Conservation (phyloP, 2,329 filamentous ascomycete species). For the Botryosphaeria dothidea region DNA sequence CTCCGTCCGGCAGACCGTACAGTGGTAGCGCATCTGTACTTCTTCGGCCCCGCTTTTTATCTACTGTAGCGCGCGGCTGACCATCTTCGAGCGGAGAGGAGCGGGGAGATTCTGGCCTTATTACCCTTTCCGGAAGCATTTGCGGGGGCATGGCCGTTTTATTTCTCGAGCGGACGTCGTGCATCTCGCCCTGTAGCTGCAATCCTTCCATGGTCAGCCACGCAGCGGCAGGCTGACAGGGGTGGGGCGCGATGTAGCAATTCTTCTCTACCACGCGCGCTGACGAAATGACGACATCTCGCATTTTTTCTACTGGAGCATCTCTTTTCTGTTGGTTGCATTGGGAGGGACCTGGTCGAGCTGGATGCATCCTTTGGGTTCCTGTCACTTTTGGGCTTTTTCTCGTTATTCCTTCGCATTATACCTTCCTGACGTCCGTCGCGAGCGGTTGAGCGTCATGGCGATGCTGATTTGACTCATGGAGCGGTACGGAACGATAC, state of each 20-base stretch:
- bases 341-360: not conserved
- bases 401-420: not conserved
- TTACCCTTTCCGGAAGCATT: not conserved
- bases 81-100: not conserved
- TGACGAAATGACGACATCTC: conserved; percentile 2
- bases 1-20: not conserved
- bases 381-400: not conserved
- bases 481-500: not conserved
- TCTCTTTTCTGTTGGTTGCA: not conserved
- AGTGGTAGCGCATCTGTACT: not conserved
- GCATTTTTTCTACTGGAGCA: not conserved
- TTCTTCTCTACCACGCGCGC: not conserved
- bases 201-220: not conserved
- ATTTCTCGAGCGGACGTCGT: not conserved
- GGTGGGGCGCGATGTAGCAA: not conserved
- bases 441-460: not conserved
- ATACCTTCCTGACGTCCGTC: not conserved
- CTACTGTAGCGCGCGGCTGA: not conserved
- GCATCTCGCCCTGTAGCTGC: not conserved
- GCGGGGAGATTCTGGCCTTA: conserved; percentile 3
- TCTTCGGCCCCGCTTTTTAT: not conserved
- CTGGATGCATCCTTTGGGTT: not conserved
- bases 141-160: not conserved
- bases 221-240: not conserved
- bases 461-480: conserved; percentile 7